Evolutionary conservation across 108 stramenopile genomes (phyloP), one percentile per base, ranked within the genome.

Genomic region (Skeletonema potamos): DNA sequence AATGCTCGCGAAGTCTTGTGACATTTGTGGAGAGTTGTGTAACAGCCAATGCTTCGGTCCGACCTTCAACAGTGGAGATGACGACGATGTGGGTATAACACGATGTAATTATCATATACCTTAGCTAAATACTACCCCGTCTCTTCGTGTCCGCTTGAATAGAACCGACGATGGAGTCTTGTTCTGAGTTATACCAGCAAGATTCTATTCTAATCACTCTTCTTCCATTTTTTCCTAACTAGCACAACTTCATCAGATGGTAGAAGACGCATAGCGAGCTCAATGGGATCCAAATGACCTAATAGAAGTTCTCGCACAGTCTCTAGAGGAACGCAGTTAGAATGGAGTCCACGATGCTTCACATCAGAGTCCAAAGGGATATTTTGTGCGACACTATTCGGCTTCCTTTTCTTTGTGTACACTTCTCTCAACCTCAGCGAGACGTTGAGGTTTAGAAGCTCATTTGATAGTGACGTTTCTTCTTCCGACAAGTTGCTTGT

Each of bases 261-360:
- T n/a, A 76, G 51, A 43, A 76, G 51, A n/a, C 62, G 67, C 34
- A 18, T 24, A 1, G 76, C 76, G 27, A 76, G 62, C 60, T 68
- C 33, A 20, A 76, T 62, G 1, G 76, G 76, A 43, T 76, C 68
- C 54, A 76, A 26, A 29, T 64, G 61, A n/a, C 76, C 76, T 51
- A 76, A 30, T 56, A 76, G 76, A 33, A 76, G 68, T 27, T 28
- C 60, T 2, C 76, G 76, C 9, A 76, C 76, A 3, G 76, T 76
- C 29, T 69, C 76, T 2, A 63, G 27, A 33, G 76, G 68, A 20
- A 76, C 61, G 4, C 15, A 41, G 39, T 41, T 15, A 0, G 39
- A 15, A 15, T 3, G 15, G 4, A n/a, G 15, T 15, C 4, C 30
- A 32, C 30, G 4, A 6, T 6, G 4, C 6, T 41, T 41, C 39